Conservation (phyloP, 345 rosid genomes). For the Syzygium aromaticum region DNA sequence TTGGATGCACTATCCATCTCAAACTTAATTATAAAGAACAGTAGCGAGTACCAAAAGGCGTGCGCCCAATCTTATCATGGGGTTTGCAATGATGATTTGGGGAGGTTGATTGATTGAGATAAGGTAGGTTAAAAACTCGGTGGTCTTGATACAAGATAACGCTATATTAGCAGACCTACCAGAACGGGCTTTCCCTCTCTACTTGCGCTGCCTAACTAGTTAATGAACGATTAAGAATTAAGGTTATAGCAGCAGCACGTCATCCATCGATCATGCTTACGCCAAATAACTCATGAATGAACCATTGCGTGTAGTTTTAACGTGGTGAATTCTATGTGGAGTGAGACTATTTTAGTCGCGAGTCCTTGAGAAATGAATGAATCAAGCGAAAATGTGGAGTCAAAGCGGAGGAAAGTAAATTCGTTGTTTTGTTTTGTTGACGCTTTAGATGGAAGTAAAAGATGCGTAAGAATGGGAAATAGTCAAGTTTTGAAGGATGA, state of each 20-base stretch:
- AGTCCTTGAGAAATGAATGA: not conserved
- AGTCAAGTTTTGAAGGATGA: not conserved
- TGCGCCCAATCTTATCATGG: not conserved
- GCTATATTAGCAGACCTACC: not conserved
- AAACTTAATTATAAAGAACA: not conserved
- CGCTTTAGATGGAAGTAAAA: not conserved
- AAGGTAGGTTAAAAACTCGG: not conserved
- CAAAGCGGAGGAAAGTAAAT: not conserved
- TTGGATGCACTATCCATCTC: not conserved
- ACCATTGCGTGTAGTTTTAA: not conserved
- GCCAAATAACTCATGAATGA: not conserved
- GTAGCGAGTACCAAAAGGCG: not conserved
- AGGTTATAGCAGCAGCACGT: not conserved
- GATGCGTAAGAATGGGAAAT: not conserved
- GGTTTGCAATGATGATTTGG: not conserved
- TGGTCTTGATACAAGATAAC: not conserved
- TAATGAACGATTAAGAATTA: not conserved
- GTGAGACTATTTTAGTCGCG: not conserved
- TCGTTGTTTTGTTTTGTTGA: not conserved
- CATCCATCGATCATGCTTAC: not conserved
- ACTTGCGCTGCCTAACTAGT: not conserved
- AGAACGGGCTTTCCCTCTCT: not conserved
- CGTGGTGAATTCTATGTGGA: not conserved
- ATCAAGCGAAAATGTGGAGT: not conserved
- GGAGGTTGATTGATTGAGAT: not conserved